phyloP scores from a whole-genome alignment of 768 basidiomycete genomes.

The Phaffia australis region DNA sequence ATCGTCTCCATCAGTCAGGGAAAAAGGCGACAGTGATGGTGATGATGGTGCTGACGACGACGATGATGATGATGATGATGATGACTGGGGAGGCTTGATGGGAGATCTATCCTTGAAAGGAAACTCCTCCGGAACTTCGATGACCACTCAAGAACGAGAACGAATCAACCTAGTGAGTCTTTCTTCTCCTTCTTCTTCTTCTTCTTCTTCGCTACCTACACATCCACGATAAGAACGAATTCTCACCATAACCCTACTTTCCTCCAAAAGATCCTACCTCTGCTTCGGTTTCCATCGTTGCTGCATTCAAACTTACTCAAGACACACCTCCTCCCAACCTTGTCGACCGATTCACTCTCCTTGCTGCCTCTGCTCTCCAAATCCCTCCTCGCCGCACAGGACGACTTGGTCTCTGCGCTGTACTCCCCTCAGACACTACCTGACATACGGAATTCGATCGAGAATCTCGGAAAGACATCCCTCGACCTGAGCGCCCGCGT shows the following conservation, averaged over 20 bases:
- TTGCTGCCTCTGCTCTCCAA: slow-evolving; percentile 7
- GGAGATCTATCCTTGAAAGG: background rate
- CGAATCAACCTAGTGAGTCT: slow-evolving; percentile 10
- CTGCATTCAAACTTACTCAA: background rate
- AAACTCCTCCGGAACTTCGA: background rate
- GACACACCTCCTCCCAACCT: background rate
- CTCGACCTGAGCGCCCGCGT: background rate
- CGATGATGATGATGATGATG: slow-evolving; percentile 16
- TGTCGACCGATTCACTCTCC: background rate
- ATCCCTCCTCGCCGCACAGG: slow-evolving; percentile 1
- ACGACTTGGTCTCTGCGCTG: slow-evolving; percentile 6
- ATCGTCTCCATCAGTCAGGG: background rate
- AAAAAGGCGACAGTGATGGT: background rate
- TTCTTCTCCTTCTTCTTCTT: background rate
- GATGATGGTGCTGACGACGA: slow-evolving; percentile 5
- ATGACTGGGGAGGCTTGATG: slow-evolving; percentile 21
- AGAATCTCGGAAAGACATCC: background rate
- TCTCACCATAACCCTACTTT: no score
- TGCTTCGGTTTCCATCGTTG: background rate
- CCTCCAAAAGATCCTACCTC: slow-evolving; percentile 1
- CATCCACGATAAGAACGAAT: no score
- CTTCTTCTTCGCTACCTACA: background rate
- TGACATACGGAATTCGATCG: background rate
- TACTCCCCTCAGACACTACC: slow-evolving; percentile 1
- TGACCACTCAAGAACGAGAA: slow-evolving; percentile 5